Percentiles rank a stretch among this genome's conserved stretches.
These are phyloP conservation scores for Lachnellula cervina DNA, from an alignment of 2,329 filamentous ascomycete species.

Conservation along the genomic window DNA sequence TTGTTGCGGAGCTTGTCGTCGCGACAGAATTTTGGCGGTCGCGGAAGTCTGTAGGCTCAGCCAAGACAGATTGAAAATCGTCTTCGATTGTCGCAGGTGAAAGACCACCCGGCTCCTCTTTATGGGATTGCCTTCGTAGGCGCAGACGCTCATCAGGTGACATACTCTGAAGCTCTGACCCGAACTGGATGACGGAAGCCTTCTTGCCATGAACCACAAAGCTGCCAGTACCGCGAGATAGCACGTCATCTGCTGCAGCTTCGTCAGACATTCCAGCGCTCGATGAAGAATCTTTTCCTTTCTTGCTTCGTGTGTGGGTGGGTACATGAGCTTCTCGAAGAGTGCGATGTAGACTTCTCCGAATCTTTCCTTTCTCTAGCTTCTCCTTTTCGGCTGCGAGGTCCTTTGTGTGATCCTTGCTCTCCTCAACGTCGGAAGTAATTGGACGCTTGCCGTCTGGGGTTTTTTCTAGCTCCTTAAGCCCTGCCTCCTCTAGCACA, in stretches of 20 bases:
- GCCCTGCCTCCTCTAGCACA: conserved; percentile 61
- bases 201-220: conserved; percentile 99
- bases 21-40: conserved; percentile 56
- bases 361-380: conserved; percentile 47
- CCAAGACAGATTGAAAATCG: conserved; percentile 50
- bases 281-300: conserved; percentile 67
- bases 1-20: conserved; percentile 63
- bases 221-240: conserved; percentile 75
- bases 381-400: conserved; percentile 30
- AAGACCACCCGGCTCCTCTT: conserved; percentile 32
- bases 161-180: conserved; percentile 79
- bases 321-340: conserved; percentile 71
- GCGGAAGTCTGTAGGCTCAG: conserved; percentile 37
- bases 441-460: conserved; percentile 35
- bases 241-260: conserved; percentile 54
- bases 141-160: conserved; percentile 68
- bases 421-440: conserved; percentile 35
- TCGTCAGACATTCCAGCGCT: conserved; percentile 46
- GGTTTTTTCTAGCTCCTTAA: conserved; percentile 47
- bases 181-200: conserved; percentile 94
- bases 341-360: conserved; percentile 84
- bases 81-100: conserved; percentile 30
- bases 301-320: conserved; percentile 66
- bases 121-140: conserved; percentile 50
- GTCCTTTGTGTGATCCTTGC: conserved; percentile 20